Evolutionary conservation across 2,329 filamentous ascomycete genomes (phyloP), one percentile per base, ranked within the genome.

Genomic region (Malbranchea zuffiana): DNA sequence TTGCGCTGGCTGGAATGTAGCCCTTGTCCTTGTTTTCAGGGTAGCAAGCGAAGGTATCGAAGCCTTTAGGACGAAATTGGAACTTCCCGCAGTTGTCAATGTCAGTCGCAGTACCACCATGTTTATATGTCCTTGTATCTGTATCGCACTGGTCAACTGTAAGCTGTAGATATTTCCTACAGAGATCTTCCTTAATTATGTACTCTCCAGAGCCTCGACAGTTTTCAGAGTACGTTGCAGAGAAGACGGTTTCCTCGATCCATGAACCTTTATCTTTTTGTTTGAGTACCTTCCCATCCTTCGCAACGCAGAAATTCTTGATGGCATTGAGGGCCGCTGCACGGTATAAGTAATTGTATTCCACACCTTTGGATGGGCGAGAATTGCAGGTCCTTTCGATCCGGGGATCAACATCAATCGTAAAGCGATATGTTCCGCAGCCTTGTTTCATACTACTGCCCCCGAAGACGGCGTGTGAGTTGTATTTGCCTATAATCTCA

Each of bases 31-130:
- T 39, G 35, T 42, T 42, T 23, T 31, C 23, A 3, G 35, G 40
- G 18, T 34, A 42, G 35, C 40, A 39, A 7, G 17, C 29, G n/a
- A 39, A 30, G 10, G 11, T 16, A 15, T 42, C 40, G 18, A 17
- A 42, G 16, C 35, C 33, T 15, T 13, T 34, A 15, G 40, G 40
- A 19, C 25, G 13, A 11, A 42, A 34, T 11, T 13, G 11, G 25
- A 42, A 42, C 5, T 29, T 23, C 20, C 39, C 39, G 28, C 40
- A 42, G 16, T 34, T 39, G 28, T 42, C 36, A 2, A 24, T 27
- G 23, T 39, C 35, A 7, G 28, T 39, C n/a, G 35, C 30, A 7
- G 28, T 39, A 17, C 35, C 40, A 15, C 40, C 40, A 13, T 42
- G 35, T 18, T 39, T 39, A 17, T 42, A 42, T 18, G 24, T 25